Evolutionary conservation across 192 early-diverging fungal genomes (phyloP).

Genomic region (Backusella sp.): DNA sequence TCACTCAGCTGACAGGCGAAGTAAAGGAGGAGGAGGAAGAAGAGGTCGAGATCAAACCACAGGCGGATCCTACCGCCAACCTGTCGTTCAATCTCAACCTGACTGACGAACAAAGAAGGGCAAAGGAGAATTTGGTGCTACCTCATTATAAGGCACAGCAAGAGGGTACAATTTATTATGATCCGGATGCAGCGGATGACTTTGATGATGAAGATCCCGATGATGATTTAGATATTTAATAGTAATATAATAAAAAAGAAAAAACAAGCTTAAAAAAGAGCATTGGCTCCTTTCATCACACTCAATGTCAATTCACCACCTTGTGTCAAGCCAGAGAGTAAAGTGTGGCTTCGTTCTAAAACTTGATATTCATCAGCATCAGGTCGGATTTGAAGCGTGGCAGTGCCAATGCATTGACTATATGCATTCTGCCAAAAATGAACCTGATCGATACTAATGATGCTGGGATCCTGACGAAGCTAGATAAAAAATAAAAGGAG

Average conservation of each 20-base stretch:
- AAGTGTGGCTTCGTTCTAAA: slow-evolving; percentile 9
- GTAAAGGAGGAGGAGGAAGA: neutral
- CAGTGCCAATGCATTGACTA: slow-evolving; percentile 48
- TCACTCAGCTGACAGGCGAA: slow-evolving; percentile 4
- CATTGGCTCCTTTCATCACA: neutral
- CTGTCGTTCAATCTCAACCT: slow-evolving; percentile 83
- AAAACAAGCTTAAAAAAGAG: neutral
- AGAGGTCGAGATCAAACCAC: neutral
- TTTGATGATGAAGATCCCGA: slow-evolving; percentile 92
- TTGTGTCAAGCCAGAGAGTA: neutral
- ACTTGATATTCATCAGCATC: slow-evolving; percentile 51
- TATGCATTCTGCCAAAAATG: slow-evolving; percentile 60
- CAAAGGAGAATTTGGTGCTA: slow-evolving; percentile 72
- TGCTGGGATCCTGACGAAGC: slow-evolving; percentile 43
- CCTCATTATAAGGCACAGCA: slow-evolving; percentile 76
- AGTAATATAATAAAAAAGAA: neutral
- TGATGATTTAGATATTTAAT: slow-evolving; percentile 84
- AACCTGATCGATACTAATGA: slow-evolving; percentile 41
- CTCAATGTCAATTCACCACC: slow-evolving; percentile 7
- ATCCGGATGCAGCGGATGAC: slow-evolving; percentile 84
- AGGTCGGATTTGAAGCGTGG: slow-evolving; percentile 40
- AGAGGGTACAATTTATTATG: slow-evolving; percentile 63
- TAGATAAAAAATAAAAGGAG: neutral
- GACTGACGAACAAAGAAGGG: slow-evolving; percentile 79
- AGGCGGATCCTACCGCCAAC: slow-evolving; percentile 68